Evolutionary conservation across 148 eudicot genomes (phyloP).

Genomic region (Nepenthes mirabilis): DNA sequence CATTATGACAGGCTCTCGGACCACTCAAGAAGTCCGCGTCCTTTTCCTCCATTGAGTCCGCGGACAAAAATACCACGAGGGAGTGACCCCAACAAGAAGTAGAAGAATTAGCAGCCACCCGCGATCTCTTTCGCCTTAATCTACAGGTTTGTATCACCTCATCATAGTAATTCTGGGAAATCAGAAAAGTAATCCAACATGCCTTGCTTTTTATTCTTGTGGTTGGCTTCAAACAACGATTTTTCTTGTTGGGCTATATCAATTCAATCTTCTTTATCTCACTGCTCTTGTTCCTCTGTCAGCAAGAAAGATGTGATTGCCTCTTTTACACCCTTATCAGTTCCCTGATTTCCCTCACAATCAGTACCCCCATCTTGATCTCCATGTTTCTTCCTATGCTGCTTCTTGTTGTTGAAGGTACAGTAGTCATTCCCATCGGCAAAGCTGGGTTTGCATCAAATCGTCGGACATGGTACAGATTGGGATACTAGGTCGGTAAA

Average conservation of each 20-base stretch:
- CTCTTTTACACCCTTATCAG: slow-evolving; percentile 31
- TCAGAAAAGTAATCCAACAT: slow-evolving; percentile 41
- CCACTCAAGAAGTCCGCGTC: too few relatives aligned
- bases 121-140: slow-evolving; percentile 23
- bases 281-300: slow-evolving; percentile 49
- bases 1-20: too few relatives aligned
- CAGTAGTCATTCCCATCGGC: too few relatives aligned
- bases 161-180: slow-evolving; percentile 16
- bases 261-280: slow-evolving; percentile 28
- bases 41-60: too few relatives aligned
- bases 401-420: too few relatives aligned
- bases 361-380: background rate
- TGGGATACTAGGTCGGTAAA: too few relatives aligned
- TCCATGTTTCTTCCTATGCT: background rate
- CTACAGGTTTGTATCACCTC: slow-evolving; percentile 23
- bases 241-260: slow-evolving; percentile 22
- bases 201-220: slow-evolving; percentile 23
- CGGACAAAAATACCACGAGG: too few relatives aligned
- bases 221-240: slow-evolving; percentile 25
- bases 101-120: slow-evolving; percentile 17
- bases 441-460: too few relatives aligned
- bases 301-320: slow-evolving; percentile 43
- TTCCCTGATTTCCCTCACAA: slow-evolving; percentile 5
- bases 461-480: too few relatives aligned
- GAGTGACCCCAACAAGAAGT: too few relatives aligned